These are phyloP conservation scores for Arctium minus DNA, from an alignment of 129 eudicot genomes.

Conservation along the genomic window DNA sequence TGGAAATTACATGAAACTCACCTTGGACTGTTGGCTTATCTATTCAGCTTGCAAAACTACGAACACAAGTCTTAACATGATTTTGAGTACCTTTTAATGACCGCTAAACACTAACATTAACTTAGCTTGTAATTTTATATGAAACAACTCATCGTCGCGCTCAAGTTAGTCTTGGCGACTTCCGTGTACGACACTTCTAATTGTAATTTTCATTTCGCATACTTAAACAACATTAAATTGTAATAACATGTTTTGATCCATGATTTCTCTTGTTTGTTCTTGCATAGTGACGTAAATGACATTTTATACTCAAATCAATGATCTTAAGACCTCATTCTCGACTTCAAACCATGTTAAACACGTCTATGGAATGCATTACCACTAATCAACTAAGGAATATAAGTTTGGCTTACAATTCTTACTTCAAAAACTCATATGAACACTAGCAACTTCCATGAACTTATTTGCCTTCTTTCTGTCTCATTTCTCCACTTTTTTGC, in stretches of 20 bases:
- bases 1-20: background rate
- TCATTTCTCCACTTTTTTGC: background rate
- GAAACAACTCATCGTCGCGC: background rate
- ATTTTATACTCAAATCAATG: background rate
- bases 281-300: background rate
- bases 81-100: background rate
- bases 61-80: background rate
- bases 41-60: background rate
- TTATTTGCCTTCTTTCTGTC: background rate
- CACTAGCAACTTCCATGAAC: background rate
- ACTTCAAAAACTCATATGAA: background rate
- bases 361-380: background rate
- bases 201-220: background rate
- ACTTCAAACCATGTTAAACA: background rate
- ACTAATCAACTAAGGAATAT: background rate
- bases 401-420: background rate
- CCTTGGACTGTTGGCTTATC: background rate
- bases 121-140: background rate
- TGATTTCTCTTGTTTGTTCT: background rate
- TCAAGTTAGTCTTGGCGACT: background rate
- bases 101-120: background rate
- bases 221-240: background rate
- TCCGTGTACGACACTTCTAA: background rate
- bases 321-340: background rate
- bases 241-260: background rate